Conservation (phyloP, 352 stramenopile genomes). For the Pseudoperonospora humuli region DNA sequence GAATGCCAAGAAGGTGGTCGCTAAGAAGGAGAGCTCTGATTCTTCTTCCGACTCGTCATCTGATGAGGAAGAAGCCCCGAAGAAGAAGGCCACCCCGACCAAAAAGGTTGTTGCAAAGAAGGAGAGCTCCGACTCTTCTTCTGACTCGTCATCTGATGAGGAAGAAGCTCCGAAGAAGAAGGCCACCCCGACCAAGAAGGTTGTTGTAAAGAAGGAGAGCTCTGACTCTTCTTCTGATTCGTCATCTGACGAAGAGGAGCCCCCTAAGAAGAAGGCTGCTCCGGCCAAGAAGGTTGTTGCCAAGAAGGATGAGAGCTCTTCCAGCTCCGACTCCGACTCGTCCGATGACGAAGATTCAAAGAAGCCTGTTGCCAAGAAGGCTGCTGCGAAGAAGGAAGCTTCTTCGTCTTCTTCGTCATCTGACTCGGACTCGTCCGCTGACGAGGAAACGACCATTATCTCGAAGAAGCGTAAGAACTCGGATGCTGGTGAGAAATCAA, state of each 20-base stretch:
- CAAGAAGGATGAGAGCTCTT: conserved; percentile 38
- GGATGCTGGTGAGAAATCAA: conserved; percentile 44
- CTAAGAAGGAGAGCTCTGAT: conserved; percentile 46
- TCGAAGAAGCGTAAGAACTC: conserved; percentile 83
- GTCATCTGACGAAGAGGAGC: neutral
- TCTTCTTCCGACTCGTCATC: conserved; percentile 51
- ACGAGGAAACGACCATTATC: conserved; percentile 70
- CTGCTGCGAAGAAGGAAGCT: conserved; percentile 33
- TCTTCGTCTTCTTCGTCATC: conserved; percentile 26
- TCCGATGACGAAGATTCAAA: conserved; percentile 42
- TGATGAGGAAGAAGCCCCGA: conserved; percentile 40
- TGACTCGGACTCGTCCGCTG: conserved; percentile 49
- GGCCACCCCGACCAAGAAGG: conserved; percentile 22
- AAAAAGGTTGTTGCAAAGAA: conserved; percentile 56
- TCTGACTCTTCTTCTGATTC: conserved; percentile 19
- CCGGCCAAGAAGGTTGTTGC: conserved; percentile 20
- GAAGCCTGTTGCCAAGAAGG: conserved; percentile 27
- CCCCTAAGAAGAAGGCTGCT: conserved; percentile 21
- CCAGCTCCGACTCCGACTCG: conserved; percentile 34
- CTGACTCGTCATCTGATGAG: conserved; percentile 41
- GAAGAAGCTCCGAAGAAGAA: conserved; percentile 31
- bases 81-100: conserved; percentile 32
- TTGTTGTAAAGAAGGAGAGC: conserved; percentile 36
- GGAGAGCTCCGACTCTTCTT: conserved; percentile 22
- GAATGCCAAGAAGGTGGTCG: conserved; percentile 38